Evolutionary conservation across 805 yeast species (phyloP), one percentile per base, ranked within the genome.

Genomic region (Candida hispaniensis): DNA sequence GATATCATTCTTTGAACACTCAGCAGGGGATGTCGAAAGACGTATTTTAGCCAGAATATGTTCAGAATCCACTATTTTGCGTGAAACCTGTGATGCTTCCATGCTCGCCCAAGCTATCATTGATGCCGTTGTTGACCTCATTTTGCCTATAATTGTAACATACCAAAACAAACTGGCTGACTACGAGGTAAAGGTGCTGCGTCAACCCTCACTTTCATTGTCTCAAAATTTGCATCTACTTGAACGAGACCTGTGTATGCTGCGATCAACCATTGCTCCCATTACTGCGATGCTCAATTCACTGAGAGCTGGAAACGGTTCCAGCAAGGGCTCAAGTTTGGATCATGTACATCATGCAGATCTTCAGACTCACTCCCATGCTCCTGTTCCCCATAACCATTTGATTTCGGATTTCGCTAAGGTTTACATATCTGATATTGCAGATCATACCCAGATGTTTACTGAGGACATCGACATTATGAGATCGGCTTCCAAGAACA

Each of bases 1-100:
- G 8, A 60, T 73, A 4, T 61, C 77, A 0, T 69, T 73, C 43
- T 72, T 73, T 47, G 79, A 73, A 46, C 65, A 69, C 41, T 61
- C 71, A 4, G 74, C 73, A 4, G 60, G 62, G 27, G 71, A 67
- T 29, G 60, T 73, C 14, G 73, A 67, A 38, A 55, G 55, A 20
- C 75, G 78, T 1, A 61, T 73, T 7, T 51, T 71, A 16, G 51
- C 66, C 2, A 58, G 78, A 15, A 54, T 73, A 19, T 48, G 60
- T 22, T 51, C 68, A 1, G 60, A 57, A 4, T 59, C 63, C 20
- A 68, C 78, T 0, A 52, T 70, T 21, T 45, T 73, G 16, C 51
- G 75, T 34, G 67, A 65, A 19, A 61, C 73, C 0, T 59, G 66
- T 39, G 75, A 71, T 46, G 57, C 75, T 0, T 64, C 72, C 0